Evolutionary conservation across 805 yeast species (phyloP).

Genomic region (Kluyveromyces siamensis): DNA sequence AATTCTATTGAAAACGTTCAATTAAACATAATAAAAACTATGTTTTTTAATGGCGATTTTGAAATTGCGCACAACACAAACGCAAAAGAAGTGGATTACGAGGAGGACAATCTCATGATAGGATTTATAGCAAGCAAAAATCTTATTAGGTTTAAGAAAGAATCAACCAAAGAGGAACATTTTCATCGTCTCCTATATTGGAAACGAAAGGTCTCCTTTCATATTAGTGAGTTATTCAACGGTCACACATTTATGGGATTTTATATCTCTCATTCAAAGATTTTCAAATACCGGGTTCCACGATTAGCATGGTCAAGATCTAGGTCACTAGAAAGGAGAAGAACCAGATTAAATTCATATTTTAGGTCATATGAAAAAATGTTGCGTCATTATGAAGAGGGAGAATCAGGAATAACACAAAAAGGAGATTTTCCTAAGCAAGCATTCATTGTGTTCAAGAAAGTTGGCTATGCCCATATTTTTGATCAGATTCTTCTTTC

Average conservation of each 20-base stretch:
- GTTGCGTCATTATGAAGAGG: neutral
- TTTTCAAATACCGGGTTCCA: neutral
- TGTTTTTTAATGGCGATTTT: neutral
- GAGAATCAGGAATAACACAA: conserved; percentile 17
- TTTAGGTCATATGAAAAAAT: conserved; percentile 9
- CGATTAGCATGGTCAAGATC: neutral
- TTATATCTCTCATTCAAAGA: neutral
- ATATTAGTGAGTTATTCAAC: neutral
- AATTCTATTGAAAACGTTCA: conserved; percentile 34
- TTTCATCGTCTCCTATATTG: neutral
- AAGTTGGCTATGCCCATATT: conserved; percentile 48
- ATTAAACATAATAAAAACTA: conserved; percentile 23
- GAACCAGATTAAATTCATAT: conserved; percentile 10
- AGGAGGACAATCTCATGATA: neutral
- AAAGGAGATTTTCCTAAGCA: conserved; percentile 25
- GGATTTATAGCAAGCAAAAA: neutral
- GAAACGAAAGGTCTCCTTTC: neutral
- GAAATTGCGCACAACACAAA: neutral
- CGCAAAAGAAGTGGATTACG: neutral
- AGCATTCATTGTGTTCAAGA: conserved; percentile 55
- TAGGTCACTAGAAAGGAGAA: neutral
- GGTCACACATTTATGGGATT: neutral
- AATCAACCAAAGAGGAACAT: neutral
- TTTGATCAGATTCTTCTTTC: conserved; percentile 52
- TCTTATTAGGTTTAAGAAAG: neutral